Percentiles rank a stretch among this genome's conserved stretches.
Conservation (phyloP, 768 basidiomycete species). For the Dioszegia crocea region DNA sequence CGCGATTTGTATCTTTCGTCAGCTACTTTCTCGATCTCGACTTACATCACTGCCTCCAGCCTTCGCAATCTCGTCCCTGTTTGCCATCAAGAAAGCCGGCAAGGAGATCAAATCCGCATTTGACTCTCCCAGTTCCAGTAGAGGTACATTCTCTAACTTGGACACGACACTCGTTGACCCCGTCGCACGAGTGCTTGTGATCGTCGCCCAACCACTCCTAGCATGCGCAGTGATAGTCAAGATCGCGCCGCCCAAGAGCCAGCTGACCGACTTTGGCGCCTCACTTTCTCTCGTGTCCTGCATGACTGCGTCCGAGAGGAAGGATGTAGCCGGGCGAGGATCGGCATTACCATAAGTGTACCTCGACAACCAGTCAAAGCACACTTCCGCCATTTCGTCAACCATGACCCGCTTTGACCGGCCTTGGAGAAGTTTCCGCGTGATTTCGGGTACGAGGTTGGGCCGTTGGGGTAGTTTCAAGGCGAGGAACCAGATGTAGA, state of each 20-base stretch:
- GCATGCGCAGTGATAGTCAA: conserved; percentile 72
- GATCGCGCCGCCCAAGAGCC: conserved; percentile 79
- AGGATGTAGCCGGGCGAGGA: conserved; percentile 75
- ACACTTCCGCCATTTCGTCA: conserved; percentile 90
- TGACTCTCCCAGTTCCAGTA: conserved; percentile 77
- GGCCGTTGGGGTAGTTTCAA: conserved; percentile 76
- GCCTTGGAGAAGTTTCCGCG: conserved; percentile 75
- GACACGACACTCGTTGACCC: conserved; percentile 81
- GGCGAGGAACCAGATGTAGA: conserved; percentile 92
- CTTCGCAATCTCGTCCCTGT: conserved; percentile 53
- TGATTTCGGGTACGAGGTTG: conserved; percentile 77
- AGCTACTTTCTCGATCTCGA: conserved; percentile 1
- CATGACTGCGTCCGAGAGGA: conserved; percentile 74
- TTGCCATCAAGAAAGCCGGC: conserved; percentile 69
- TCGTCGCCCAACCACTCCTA: conserved; percentile 80
- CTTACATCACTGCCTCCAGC: conserved; percentile 29
- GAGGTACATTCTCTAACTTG: conserved; percentile 80
- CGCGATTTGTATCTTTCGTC: conserved; percentile 7
- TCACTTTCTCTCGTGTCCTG: conserved; percentile 19
- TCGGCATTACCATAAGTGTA: conserved; percentile 93
- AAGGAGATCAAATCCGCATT: conserved; percentile 71
- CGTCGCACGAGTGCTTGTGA: conserved; percentile 77
- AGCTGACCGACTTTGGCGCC: conserved; percentile 59
- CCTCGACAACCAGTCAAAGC: conserved; percentile 93
- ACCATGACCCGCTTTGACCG: conserved; percentile 69